Base-by-base conservation (phyloP, 345 rosid species). In the Anastatica hierochuntica region DNA sequence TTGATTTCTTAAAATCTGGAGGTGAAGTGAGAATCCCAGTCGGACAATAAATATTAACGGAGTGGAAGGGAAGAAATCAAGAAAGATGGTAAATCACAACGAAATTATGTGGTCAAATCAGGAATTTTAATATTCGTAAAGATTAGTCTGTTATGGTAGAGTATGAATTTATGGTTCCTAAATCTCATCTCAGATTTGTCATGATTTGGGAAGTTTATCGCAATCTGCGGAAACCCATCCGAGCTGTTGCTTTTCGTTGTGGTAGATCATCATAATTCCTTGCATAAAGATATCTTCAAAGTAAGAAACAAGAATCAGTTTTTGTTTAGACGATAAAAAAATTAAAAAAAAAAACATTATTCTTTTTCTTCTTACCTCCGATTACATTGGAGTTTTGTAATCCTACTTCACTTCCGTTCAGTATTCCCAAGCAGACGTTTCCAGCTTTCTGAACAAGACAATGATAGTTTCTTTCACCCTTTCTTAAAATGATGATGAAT, bases 381-480 rank as follows among this genome's bases (percentile, higher is more conserved):
- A 90, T 63, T 12, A 86, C 2, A 31, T 80, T 82, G 38, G 61
- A 15, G 54, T 77, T 49, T 30, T 37, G 72, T 45, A 90, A 58
- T 54, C 76, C 85, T 16, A 37, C 73, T 62, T 79, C 81, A 19
- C 66, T 57, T 29, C 95, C 88, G 26, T 75, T 74, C 41, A 85
- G 60, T 52, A 89, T 74, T 53, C 97, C 97, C 50, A 83, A 36
- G 71, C 97, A 85, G 6, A 62, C 89, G 52, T 85, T 83, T 13
- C 89, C 84, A 16, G 11, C 41, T 54, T 78, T 59, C 97, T 89
- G 72, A 35, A 41, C 4, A 54, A 37, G 17, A 10, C 4, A 23
- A 40, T 4, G 19, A 8, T n/a, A 46, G 17, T 0, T 7, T 6
- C 7, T 6, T 17, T 29, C 8, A 11, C 4, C 13, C 12, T 3